Evolutionary conservation across 345 rosid genomes (phyloP).

Genomic region (Populus tremula): DNA sequence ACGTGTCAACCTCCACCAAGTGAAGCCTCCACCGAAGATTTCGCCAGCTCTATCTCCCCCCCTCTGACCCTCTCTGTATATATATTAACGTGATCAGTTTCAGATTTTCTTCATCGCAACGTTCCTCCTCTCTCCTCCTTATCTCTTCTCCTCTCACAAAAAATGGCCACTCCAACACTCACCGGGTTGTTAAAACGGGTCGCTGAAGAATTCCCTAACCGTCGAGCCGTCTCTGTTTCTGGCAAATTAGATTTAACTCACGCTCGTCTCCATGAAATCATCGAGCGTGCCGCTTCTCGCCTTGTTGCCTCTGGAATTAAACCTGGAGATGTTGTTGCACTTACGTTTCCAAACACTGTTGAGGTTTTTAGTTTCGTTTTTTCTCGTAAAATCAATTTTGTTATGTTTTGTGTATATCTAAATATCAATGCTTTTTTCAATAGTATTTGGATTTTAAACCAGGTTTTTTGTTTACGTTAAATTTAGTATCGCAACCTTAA

Average conservation of each 20-base stretch:
- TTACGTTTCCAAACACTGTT: constrained; percentile 50
- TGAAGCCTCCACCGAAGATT: not conserved
- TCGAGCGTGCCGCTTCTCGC: constrained; percentile 48
- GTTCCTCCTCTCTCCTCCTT: too few relatives aligned
- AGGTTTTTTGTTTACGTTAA: too few relatives aligned
- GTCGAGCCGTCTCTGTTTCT: constrained; percentile 46
- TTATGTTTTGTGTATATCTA: too few relatives aligned
- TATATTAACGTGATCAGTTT: too few relatives aligned
- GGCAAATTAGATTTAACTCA: constrained; percentile 55
- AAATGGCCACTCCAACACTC: constrained; percentile 43
- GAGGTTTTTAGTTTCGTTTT: constrained; percentile 22
- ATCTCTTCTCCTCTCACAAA: too few relatives aligned
- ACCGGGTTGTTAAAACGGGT: constrained; percentile 41
- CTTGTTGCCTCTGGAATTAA: constrained; percentile 45
- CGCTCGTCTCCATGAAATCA: constrained; percentile 46
- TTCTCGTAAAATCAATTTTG: not conserved
- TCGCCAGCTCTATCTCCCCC: not conserved
- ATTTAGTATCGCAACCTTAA: too few relatives aligned
- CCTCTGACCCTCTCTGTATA: not conserved
- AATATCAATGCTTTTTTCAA: too few relatives aligned
- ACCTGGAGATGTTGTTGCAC: constrained; percentile 61
- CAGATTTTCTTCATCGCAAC: too few relatives aligned
- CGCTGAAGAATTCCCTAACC: constrained; percentile 40
- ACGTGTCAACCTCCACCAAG: constrained; percentile 10
- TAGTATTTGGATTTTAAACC: too few relatives aligned